Percentiles rank a stretch among this genome's conserved stretches.
Conservation (phyloP, 208 protist species). For the Leishmania tropica region DNA sequence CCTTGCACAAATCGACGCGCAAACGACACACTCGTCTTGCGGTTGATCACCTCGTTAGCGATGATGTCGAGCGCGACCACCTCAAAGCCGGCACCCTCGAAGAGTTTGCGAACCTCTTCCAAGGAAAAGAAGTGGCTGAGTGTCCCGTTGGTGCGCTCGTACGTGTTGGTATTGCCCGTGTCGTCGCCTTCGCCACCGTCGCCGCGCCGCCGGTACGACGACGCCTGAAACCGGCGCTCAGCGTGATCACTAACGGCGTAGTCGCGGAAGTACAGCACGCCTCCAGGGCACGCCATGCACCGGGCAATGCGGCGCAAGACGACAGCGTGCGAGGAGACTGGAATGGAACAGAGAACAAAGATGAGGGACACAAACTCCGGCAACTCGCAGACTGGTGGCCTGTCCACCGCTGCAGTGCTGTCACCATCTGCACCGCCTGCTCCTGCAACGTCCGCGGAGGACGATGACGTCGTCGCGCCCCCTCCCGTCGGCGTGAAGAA, state of each 20-base stretch:
- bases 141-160: slow-evolving; percentile 84
- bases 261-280: slow-evolving; percentile 90
- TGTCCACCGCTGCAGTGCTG: background rate
- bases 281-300: slow-evolving; percentile 65
- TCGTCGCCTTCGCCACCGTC: background rate
- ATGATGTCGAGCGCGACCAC: slow-evolving; percentile 60
- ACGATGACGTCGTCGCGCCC: background rate
- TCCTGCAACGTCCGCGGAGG: background rate
- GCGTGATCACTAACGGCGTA: slow-evolving; percentile 85
- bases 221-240: slow-evolving; percentile 61
- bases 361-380: slow-evolving; percentile 91
- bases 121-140: slow-evolving; percentile 88
- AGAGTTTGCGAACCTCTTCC: slow-evolving; percentile 63
- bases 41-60: slow-evolving; percentile 78
- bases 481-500: slow-evolving; percentile 21
- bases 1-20: slow-evolving; percentile 80
- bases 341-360: slow-evolving; percentile 95
- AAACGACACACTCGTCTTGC: slow-evolving; percentile 56
- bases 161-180: slow-evolving; percentile 43
- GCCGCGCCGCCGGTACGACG: slow-evolving; percentile 4
- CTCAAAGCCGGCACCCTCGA: slow-evolving; percentile 55
- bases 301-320: slow-evolving; percentile 62
- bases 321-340: slow-evolving; percentile 48
- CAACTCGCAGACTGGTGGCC: background rate
- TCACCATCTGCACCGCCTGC: background rate